These are phyloP conservation scores for Diutina mesorugosa DNA, from an alignment of 1,139 yeast species.

Conservation along the genomic window DNA sequence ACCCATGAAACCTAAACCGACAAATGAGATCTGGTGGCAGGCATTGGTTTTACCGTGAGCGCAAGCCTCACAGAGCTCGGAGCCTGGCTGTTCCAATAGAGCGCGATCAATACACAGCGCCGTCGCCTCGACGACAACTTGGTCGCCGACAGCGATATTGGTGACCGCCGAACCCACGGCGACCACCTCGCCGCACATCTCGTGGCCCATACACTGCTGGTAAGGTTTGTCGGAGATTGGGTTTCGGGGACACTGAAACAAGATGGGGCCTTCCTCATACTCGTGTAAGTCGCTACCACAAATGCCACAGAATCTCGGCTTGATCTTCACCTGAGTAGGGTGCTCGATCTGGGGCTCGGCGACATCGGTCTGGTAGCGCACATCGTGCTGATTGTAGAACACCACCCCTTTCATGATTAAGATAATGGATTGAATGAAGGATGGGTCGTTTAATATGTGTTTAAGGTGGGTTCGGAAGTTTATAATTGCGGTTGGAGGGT, in stretches of 20 bases:
- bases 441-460: neutral
- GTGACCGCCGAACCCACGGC: neutral
- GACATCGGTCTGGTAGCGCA: slow-evolving; percentile 15
- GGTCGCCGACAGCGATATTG: neutral
- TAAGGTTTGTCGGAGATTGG: neutral
- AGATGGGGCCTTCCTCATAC: neutral
- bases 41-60: neutral
- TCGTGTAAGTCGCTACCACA: slow-evolving; percentile 1
- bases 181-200: neutral
- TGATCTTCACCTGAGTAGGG: neutral
- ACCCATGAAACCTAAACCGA: neutral
- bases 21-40: neutral
- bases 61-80: neutral
- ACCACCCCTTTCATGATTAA: slow-evolving; percentile 42
- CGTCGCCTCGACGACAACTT: slow-evolving; percentile 1
- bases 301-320: neutral
- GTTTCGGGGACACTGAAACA: neutral
- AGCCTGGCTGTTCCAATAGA: neutral
- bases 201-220: neutral
- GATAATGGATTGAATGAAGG: neutral
- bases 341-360: neutral
- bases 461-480: too few relatives aligned
- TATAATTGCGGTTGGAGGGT: too few relatives aligned
- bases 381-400: slow-evolving; percentile 36
- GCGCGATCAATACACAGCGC: neutral